Evolutionary conservation across 1,284 basidiomycete species (phyloP).

Genomic region (Heterobasidion occidentale): DNA sequence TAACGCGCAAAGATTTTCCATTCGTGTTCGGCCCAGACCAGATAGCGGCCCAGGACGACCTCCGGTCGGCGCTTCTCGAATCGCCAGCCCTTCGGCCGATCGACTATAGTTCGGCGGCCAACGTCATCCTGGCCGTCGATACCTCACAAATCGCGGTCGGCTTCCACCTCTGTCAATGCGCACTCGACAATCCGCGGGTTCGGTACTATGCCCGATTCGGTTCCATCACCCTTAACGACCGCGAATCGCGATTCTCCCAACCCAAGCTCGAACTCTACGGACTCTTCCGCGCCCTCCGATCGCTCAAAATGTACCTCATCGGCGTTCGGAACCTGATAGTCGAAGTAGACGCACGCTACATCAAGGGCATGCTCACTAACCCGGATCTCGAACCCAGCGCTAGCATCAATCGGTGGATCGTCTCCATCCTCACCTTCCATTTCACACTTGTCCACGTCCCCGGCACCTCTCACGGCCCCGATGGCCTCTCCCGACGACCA

Average conservation of each 20-base stretch:
- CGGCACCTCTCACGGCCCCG: neutral
- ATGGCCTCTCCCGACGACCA: neutral
- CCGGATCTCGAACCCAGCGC: constrained; percentile 24
- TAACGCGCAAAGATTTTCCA: constrained; percentile 8
- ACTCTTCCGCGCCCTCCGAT: constrained; percentile 23
- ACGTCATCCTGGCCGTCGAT: constrained; percentile 25
- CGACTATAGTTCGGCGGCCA: constrained; percentile 17
- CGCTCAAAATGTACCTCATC: constrained; percentile 21
- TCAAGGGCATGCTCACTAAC: constrained; percentile 3
- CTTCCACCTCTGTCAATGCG: constrained; percentile 20
- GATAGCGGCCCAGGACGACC: constrained; percentile 7
- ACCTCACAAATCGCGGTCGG: constrained; percentile 25
- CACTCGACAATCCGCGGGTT: constrained; percentile 4
- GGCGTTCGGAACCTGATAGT: constrained; percentile 26
- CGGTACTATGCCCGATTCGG: constrained; percentile 10
- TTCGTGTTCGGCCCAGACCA: constrained; percentile 15
- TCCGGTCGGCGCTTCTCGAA: constrained; percentile 14
- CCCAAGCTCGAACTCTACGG: constrained; percentile 33
- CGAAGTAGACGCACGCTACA: constrained; percentile 19
- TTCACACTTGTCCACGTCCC: constrained; percentile 26
- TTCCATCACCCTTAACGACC: constrained; percentile 28
- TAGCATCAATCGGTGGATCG: constrained; percentile 33
- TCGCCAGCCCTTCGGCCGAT: constrained; percentile 19
- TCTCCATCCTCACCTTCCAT: constrained; percentile 25
- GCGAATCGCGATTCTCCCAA: constrained; percentile 29